Percentiles rank a stretch among this genome's conserved stretches.
Evolutionary conservation across 257 asterid genomes (phyloP).

Genomic region (Penstemon newberryi): DNA sequence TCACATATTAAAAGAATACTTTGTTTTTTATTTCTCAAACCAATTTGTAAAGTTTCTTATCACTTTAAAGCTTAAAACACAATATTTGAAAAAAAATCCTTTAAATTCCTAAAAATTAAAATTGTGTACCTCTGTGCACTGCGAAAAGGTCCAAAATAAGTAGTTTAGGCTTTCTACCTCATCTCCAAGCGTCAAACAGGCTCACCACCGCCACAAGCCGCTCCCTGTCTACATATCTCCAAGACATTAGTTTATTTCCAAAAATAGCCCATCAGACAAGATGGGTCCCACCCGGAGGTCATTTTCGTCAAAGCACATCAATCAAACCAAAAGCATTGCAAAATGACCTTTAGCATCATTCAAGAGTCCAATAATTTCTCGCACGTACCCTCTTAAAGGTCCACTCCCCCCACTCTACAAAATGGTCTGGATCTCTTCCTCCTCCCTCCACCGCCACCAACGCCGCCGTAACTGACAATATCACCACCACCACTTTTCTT

Average conservation of each 20-base stretch:
- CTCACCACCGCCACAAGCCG: conserved; percentile 37
- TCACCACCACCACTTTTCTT: not conserved
- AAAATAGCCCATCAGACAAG: conserved; percentile 20
- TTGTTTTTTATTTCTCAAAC: no score
- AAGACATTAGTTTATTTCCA: not conserved
- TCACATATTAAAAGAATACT: no score
- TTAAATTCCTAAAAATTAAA: no score
- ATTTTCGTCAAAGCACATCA: conserved; percentile 27
- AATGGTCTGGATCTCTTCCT: conserved; percentile 36
- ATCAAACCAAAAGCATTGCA: not conserved
- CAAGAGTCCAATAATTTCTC: conserved; percentile 55
- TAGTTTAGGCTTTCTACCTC: not conserved
- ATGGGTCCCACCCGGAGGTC: conserved; percentile 19
- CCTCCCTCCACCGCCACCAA: conserved; percentile 24
- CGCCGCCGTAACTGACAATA: conserved; percentile 10
- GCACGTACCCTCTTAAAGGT: conserved; percentile 27
- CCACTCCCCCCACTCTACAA: conserved; percentile 41
- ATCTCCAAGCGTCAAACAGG: conserved; percentile 27
- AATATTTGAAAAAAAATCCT: no score
- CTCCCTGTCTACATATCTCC: not conserved
- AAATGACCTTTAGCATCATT: conserved; percentile 60
- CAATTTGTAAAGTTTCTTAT: no score
- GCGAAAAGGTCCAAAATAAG: no score
- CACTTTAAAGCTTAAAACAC: no score
- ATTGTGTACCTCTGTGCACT: no score